Conservation (phyloP, 345 rosid species). For the Draba incana region DNA sequence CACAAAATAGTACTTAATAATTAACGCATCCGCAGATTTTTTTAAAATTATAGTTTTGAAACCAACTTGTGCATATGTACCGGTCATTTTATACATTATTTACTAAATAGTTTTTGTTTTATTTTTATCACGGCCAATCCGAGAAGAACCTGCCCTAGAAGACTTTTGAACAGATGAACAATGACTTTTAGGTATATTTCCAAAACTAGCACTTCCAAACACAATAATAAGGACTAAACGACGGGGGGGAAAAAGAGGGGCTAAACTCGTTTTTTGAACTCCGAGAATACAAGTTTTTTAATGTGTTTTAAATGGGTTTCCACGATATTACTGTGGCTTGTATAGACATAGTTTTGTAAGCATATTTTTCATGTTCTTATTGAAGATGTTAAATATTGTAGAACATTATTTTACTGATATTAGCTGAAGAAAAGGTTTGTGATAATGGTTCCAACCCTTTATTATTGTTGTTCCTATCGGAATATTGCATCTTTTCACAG, state of each 20-base stretch:
- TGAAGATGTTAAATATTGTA: too few species aligned
- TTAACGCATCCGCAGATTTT: neutral
- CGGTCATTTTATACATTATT: neutral
- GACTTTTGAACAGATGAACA: neutral
- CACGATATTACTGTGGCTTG: neutral
- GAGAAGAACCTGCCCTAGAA: conserved; percentile 15
- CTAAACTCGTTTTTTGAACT: neutral
- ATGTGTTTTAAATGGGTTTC: neutral
- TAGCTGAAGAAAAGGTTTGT: neutral
- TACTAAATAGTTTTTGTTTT: neutral
- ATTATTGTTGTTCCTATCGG: neutral
- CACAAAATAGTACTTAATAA: neutral
- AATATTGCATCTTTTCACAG: neutral
- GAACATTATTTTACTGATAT: too few species aligned
- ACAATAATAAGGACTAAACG: too few species aligned
- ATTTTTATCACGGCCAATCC: neutral
- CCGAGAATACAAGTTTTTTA: neutral
- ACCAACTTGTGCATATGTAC: neutral
- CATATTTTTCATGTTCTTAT: too few species aligned
- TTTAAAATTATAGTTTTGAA: neutral
- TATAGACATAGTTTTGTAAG: too few species aligned
- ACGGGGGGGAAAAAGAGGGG: too few species aligned
- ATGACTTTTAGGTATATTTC: too few species aligned
- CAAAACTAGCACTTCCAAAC: too few species aligned
- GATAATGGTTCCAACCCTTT: neutral